A percentile compares a stretch with the other conserved stretches of the same genome.
These are phyloP conservation scores for Yamadazyma siamensis DNA, from an alignment of 1,139 yeast genomes.

Conservation along the genomic window DNA sequence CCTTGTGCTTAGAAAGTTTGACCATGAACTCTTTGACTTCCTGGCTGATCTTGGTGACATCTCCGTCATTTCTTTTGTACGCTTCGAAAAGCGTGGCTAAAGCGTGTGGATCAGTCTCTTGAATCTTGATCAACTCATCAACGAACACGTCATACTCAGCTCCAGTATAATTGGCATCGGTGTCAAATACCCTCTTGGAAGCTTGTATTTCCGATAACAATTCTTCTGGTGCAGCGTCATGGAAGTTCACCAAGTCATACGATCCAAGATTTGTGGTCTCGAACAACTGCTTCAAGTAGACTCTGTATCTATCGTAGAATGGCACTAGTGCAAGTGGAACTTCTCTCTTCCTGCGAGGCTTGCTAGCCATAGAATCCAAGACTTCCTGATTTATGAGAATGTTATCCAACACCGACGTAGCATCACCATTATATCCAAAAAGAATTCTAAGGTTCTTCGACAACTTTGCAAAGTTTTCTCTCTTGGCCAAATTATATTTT, in stretches of 20 bases:
- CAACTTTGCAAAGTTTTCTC: slow-evolving; percentile 24
- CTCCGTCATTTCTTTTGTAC: background rate
- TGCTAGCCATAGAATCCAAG: slow-evolving; percentile 22
- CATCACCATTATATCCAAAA: slow-evolving; percentile 30
- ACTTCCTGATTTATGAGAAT: slow-evolving; percentile 28
- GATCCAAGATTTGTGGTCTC: slow-evolving; percentile 3
- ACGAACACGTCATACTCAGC: slow-evolving; percentile 3
- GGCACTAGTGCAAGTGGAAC: background rate
- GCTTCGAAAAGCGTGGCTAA: slow-evolving; percentile 8
- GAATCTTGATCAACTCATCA: slow-evolving; percentile 4
- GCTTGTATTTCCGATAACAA: slow-evolving; percentile 7
- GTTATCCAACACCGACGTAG: slow-evolving; percentile 35
- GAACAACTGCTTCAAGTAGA: slow-evolving; percentile 6
- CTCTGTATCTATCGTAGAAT: slow-evolving; percentile 5
- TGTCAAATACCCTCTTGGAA: slow-evolving; percentile 3
- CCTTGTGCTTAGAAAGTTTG: slow-evolving; percentile 8
- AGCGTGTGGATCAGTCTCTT: slow-evolving; percentile 6
- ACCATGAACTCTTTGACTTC: slow-evolving; percentile 8
- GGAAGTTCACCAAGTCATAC: slow-evolving; percentile 12
- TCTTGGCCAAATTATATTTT: slow-evolving; percentile 10
- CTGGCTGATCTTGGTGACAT: slow-evolving; percentile 2
- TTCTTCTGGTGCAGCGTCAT: slow-evolving; percentile 10
- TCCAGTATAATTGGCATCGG: slow-evolving; percentile 6
- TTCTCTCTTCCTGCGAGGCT: background rate
- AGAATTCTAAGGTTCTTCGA: slow-evolving; percentile 28